A percentile compares a stretch with the other conserved stretches of the same genome.
Conservation (phyloP, 768 basidiomycete species). For the Pholiota microspora region DNA sequence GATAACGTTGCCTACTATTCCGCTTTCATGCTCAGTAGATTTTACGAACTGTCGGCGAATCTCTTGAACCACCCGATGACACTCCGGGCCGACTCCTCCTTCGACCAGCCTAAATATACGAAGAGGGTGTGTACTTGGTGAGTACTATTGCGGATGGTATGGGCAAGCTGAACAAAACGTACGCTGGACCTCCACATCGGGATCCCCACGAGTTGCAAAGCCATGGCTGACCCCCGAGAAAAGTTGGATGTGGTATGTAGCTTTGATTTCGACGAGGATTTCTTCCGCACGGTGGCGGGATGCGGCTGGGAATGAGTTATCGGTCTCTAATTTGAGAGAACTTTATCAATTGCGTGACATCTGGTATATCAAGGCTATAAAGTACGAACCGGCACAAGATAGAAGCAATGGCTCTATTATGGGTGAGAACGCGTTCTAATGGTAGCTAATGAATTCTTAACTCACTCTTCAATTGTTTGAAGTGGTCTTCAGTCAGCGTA, state of each 20-base stretch:
- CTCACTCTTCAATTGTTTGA: conserved; percentile 45
- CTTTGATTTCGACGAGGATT: conserved; percentile 47
- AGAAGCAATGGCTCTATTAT: conserved; percentile 49
- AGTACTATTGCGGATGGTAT: too few species aligned
- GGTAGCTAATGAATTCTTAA: neutral
- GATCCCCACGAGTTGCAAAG: conserved; percentile 47
- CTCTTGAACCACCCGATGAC: conserved; percentile 51
- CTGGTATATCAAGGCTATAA: too few species aligned
- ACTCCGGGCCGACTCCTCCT: conserved; percentile 54
- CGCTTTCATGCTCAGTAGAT: neutral
- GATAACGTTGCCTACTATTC: neutral
- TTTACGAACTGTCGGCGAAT: conserved; percentile 25
- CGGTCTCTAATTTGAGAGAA: conserved; percentile 40
- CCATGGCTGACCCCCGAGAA: conserved; percentile 52
- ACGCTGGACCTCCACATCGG: conserved; percentile 38
- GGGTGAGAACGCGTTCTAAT: too few species aligned
- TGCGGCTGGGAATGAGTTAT: conserved; percentile 49
- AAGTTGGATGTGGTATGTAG: conserved; percentile 54
- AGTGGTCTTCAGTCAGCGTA: conserved; percentile 43
- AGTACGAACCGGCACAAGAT: conserved; percentile 47
- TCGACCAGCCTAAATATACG: conserved; percentile 49
- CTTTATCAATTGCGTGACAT: too few species aligned
- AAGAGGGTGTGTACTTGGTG: too few species aligned
- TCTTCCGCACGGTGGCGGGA: conserved; percentile 56
- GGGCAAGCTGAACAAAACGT: conserved; percentile 15